Conservation (phyloP, 192 early-diverging fungal genomes). For the Diversispora epigaea region DNA sequence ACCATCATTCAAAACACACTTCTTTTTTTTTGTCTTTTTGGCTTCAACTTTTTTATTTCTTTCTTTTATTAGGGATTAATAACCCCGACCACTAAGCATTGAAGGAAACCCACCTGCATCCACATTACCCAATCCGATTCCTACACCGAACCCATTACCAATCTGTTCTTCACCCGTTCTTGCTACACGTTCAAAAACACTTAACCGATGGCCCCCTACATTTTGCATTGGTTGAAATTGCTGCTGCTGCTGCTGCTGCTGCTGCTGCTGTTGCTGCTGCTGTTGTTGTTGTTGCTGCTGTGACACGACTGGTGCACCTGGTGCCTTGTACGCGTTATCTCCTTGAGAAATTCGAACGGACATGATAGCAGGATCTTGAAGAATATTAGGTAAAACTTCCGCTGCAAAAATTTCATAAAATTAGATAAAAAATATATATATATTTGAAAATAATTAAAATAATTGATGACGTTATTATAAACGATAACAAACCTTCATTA, state of each 20-base stretch:
- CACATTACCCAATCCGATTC: constrained; percentile 35
- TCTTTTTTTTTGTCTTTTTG: background rate
- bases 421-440: background rate
- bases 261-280: too few relatives aligned
- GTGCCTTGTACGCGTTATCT: constrained; percentile 24
- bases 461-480: background rate
- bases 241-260: too few relatives aligned
- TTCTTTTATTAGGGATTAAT: constrained; percentile 20
- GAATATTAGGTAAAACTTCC: constrained; percentile 32
- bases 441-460: constrained; percentile 1
- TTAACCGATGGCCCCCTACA: constrained; percentile 34
- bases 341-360: constrained; percentile 44
- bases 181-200: constrained; percentile 34
- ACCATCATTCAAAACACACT: constrained; percentile 5
- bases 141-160: constrained; percentile 30
- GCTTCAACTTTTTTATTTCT: constrained; percentile 18
- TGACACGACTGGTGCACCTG: constrained; percentile 23
- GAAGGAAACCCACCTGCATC: constrained; percentile 35
- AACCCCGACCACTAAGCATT: constrained; percentile 35
- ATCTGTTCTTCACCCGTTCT: constrained; percentile 31
- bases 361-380: constrained; percentile 67
- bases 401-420: background rate
- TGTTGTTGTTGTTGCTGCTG: background rate
- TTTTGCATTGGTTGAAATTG: constrained; percentile 32
- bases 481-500: background rate